Conservation (phyloP, 768 basidiomycete genomes). For the Mycena rosella region DNA sequence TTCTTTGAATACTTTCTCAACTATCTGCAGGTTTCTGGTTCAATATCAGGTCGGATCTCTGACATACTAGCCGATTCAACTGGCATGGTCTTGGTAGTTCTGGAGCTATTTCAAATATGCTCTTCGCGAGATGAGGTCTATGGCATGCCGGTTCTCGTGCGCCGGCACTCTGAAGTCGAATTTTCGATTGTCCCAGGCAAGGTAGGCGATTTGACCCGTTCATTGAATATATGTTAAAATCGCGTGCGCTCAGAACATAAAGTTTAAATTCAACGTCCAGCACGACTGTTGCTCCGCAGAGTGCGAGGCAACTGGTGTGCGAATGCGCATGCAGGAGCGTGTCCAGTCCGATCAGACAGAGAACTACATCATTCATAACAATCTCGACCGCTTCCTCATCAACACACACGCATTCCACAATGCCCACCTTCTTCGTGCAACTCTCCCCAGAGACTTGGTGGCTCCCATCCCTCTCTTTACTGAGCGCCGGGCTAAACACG, state of each 20-base stretch:
- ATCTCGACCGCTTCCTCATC: conserved; percentile 32
- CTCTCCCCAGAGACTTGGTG: background rate
- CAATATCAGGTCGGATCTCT: background rate
- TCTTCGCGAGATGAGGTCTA: background rate
- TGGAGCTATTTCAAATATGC: background rate
- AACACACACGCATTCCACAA: too few relatives aligned
- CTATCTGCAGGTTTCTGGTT: background rate
- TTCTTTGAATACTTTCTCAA: background rate
- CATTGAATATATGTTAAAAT: conserved; percentile 40
- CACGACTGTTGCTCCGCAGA: background rate
- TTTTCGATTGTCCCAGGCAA: conserved; percentile 2
- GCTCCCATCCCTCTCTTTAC: background rate
- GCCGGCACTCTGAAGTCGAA: too few relatives aligned
- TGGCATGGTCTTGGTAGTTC: background rate
- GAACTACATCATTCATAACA: conserved; percentile 45
- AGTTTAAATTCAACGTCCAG: conserved; percentile 11
- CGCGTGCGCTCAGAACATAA: background rate
- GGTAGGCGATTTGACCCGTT: background rate
- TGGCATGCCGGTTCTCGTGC: too few relatives aligned
- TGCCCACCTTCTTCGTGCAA: background rate
- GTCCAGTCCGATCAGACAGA: conserved; percentile 53
- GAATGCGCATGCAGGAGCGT: too few relatives aligned
- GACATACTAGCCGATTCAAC: background rate
- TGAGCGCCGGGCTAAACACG: background rate
- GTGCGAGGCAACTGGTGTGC: conserved; percentile 48